Evolutionary conservation across 164 flowering plant species (phyloP), one percentile per base, ranked within the genome.

Genomic region (Tinospora cordifolia): DNA sequence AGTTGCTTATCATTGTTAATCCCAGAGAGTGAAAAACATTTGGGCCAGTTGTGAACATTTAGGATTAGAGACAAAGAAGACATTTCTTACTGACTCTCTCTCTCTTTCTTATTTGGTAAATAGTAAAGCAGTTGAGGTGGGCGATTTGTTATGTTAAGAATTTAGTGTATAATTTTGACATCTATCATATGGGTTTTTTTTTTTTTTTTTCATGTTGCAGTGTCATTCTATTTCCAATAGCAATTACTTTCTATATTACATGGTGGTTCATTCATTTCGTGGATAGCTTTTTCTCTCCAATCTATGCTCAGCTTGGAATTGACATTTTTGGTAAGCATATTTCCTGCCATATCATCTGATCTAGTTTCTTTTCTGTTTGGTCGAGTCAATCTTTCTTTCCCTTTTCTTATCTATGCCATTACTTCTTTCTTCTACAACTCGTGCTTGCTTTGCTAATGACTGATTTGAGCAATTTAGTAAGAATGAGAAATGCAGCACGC

Each of bases 221-320:
- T 78, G 93, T 89, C 71, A 89, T 89, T 77, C 79, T 89, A 44
- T 83, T 89, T 69, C 93, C 93, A 26, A 89, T 89, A 62, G 90
- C 91, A 26, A 81, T 89, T 75, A 89, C 93, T 63, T 89, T 89
- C 81, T 89, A 87, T 67, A 81, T 87, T 66, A 89, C 93, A 0
- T 89, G 91, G 91, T 89, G 93, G 93, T 89, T 89, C 77, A 86
- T 89, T 70, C 91, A 86, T 80, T 89, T 87, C 84, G 71, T 69
- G 71, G 71, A 69, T 57, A 64, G 71, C 49, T 69, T 69, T 69
- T 69, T 69, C 63, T 69, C 93, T 71, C 93, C 93, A 60, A 89
- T 89, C 41, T 89, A 89, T 71, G 91, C 81, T 27, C 93, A 87
- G 67, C 91, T 89, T 75, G 93, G 93, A 76, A 89, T 89, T 68